Percentiles rank a stretch among this genome's conserved stretches.
These are phyloP conservation scores for Globisporangium acanthophoron DNA, from an alignment of 352 stramenopile genomes.

Conservation along the genomic window DNA sequence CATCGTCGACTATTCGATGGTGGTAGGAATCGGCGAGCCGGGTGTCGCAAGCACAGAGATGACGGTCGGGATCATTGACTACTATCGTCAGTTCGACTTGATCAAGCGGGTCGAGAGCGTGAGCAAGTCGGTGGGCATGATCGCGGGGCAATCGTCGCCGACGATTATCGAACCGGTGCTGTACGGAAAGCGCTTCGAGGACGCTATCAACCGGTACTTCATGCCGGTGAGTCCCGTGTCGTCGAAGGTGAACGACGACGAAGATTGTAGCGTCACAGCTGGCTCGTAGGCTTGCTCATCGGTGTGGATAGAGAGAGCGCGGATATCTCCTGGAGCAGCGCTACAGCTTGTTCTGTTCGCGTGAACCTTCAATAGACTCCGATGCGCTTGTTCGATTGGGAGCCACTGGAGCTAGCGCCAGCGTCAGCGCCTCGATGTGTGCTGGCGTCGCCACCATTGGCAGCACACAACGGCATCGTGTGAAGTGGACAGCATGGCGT, in stretches of 20 bases:
- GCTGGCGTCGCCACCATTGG: constrained; percentile 43
- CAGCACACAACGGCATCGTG: constrained; percentile 57
- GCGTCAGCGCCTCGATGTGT: constrained; percentile 45
- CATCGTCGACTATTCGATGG: constrained; percentile 99
- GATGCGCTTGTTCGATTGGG: neutral
- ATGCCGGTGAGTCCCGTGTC: constrained; percentile 92
- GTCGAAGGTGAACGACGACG: constrained; percentile 32
- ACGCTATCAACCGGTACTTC: constrained; percentile 96
- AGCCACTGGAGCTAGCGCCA: constrained; percentile 23
- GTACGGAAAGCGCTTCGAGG: constrained; percentile 95
- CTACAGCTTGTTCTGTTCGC: neutral
- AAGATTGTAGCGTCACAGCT: neutral
- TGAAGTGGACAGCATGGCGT: constrained; percentile 46
- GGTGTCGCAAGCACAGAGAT: constrained; percentile 54
- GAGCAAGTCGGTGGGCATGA: constrained; percentile 98
- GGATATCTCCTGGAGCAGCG: neutral
- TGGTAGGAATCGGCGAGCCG: constrained; percentile 84
- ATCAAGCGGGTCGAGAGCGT: constrained; percentile 99
- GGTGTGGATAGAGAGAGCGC: neutral
- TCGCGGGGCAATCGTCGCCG: constrained; percentile 94
- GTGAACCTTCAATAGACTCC: neutral
- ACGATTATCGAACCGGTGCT: constrained; percentile 97
- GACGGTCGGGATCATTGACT: constrained; percentile 99
- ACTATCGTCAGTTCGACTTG: constrained; percentile 98
- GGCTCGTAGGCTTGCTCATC: neutral